Evolutionary conservation across 163 green algal species (phyloP).

Genomic region (Scenedesmus sp.): DNA sequence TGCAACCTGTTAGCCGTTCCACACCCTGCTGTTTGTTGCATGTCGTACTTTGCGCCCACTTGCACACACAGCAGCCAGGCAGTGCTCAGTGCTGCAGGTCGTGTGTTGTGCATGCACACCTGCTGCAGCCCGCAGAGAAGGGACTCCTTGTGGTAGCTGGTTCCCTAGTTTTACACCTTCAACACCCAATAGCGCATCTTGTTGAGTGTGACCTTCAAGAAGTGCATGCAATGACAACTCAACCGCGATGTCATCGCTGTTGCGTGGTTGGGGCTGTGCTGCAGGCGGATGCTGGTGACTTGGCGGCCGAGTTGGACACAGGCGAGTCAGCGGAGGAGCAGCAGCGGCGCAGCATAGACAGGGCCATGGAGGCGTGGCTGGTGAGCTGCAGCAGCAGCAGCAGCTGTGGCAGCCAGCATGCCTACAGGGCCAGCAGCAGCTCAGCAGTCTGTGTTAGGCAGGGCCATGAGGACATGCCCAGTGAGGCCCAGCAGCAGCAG

Average conservation of each 20-base stretch:
- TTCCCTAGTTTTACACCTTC: neutral
- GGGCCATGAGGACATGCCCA: constrained; percentile 33
- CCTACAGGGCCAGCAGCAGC: neutral
- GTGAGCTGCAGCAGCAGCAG: constrained; percentile 19
- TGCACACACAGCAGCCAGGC: too few relatives aligned
- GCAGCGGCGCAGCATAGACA: constrained; percentile 39
- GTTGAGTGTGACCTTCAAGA: too few relatives aligned
- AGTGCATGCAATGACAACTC: neutral
- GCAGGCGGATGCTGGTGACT: neutral
- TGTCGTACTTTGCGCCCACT: too few relatives aligned
- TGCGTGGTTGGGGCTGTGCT: neutral
- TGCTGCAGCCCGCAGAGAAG: too few relatives aligned
- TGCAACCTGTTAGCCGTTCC: too few relatives aligned
- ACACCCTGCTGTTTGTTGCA: too few relatives aligned
- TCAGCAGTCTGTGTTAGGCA: too few relatives aligned
- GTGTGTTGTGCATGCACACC: too few relatives aligned
- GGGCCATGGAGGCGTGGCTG: constrained; percentile 50
- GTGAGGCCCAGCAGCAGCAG: neutral
- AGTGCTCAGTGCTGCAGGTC: too few relatives aligned
- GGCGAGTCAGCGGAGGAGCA: constrained; percentile 37
- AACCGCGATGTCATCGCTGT: neutral
- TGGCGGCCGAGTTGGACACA: neutral
- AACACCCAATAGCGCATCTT: too few relatives aligned
- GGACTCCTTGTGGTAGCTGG: too few relatives aligned
- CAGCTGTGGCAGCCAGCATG: neutral